Evolutionary conservation across 2,329 filamentous ascomycete species (phyloP).

Genomic region (Emmonsiellopsis sp.): DNA sequence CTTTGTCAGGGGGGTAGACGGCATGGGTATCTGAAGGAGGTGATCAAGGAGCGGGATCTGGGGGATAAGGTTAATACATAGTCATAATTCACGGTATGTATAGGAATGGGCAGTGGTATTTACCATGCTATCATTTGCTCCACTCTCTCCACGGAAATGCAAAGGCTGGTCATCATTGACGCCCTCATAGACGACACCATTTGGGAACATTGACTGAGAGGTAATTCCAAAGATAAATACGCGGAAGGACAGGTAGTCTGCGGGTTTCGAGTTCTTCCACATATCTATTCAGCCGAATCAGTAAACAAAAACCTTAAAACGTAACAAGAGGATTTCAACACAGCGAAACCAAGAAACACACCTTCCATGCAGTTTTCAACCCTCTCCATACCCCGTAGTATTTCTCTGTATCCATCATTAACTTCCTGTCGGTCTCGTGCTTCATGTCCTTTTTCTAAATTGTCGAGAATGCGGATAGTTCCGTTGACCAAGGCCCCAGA

Average conservation of each 20-base stretch:
- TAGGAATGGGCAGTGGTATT: slow-evolving; percentile 6
- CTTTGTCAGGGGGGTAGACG: slow-evolving; percentile 74
- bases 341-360: slow-evolving; percentile 23
- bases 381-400: slow-evolving; percentile 55
- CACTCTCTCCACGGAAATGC: slow-evolving; percentile 83
- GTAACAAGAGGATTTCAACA: background rate
- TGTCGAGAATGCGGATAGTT: slow-evolving; percentile 57
- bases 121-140: slow-evolving; percentile 87
- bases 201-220: slow-evolving; percentile 84
- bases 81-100: background rate
- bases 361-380: slow-evolving; percentile 76
- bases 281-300: slow-evolving; percentile 46
- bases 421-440: slow-evolving; percentile 45
- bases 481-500: slow-evolving; percentile 70
- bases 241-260: slow-evolving; percentile 78
- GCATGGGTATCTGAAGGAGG: slow-evolving; percentile 78
- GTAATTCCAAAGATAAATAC: slow-evolving; percentile 98
- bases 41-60: slow-evolving; percentile 80
- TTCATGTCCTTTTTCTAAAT: slow-evolving; percentile 35
- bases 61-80: background rate
- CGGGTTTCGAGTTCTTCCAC: slow-evolving; percentile 82
- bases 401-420: slow-evolving; percentile 54
- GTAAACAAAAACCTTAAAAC: background rate
- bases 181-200: slow-evolving; percentile 84
- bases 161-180: slow-evolving; percentile 61